phyloP scores from a whole-genome alignment of 164 flowering plant species.

The Vitis amurensis region DNA sequence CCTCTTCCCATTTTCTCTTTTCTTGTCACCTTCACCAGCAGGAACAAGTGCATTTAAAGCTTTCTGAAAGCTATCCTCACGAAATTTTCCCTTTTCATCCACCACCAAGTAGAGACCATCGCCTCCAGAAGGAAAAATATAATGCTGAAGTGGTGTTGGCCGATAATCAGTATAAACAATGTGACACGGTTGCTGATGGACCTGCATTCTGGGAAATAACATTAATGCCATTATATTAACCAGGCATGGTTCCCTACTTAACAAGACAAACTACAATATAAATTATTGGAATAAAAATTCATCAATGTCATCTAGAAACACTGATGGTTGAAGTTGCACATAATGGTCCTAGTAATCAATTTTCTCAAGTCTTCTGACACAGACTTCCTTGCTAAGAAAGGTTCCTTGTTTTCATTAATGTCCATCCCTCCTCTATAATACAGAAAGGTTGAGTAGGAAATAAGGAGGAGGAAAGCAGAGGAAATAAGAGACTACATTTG shows the following conservation, averaged over 20 bases:
- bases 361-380: too few species aligned
- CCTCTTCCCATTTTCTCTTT: conserved; percentile 76
- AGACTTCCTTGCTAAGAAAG: too few species aligned
- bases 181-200: conserved; percentile 95
- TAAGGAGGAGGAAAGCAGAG: too few species aligned
- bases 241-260: background rate
- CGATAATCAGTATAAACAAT: conserved; percentile 97
- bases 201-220: conserved; percentile 47
- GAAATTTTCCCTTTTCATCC: conserved; percentile 94
- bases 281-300: background rate
- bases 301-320: background rate
- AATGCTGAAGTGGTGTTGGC: conserved; percentile 99
- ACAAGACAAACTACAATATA: background rate
- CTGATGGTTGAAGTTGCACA: too few species aligned
- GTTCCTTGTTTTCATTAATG: too few species aligned
- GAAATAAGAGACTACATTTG: too few species aligned
- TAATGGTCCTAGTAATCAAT: too few species aligned
- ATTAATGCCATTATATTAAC: conserved; percentile 5
- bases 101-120: conserved; percentile 88
- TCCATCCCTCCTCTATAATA: too few species aligned
- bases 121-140: conserved; percentile 90
- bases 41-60: conserved; percentile 89
- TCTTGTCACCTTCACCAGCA: conserved; percentile 63
- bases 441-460: too few species aligned
- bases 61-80: conserved; percentile 95